These are phyloP conservation scores for Pichia gijzeniarum DNA, from an alignment of 805 yeast genomes.

Conservation along the genomic window DNA sequence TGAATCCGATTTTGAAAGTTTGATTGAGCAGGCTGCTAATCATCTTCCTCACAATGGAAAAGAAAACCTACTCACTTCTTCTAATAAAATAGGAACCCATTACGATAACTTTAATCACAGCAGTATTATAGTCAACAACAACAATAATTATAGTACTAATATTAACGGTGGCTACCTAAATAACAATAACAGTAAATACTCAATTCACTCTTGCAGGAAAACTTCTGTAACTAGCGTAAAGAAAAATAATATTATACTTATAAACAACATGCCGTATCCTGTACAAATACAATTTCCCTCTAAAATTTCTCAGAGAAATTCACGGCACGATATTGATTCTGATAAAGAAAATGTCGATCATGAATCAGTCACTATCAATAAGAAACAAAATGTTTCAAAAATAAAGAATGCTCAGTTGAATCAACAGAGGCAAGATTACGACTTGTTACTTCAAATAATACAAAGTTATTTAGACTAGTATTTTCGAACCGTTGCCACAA, in stretches of 20 bases:
- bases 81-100: not conserved
- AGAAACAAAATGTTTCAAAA: too few relatives aligned
- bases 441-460: too few relatives aligned
- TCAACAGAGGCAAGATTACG: not conserved
- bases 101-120: not conserved
- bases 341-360: too few relatives aligned
- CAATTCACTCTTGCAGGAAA: constrained; percentile 3
- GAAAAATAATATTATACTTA: constrained; percentile 17
- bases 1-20: too few relatives aligned
- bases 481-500: too few relatives aligned
- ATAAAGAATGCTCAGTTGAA: too few relatives aligned
- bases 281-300: constrained; percentile 23
- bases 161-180: too few relatives aligned
- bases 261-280: constrained; percentile 27
- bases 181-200: not conserved
- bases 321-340: not conserved
- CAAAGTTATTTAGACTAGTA: too few relatives aligned
- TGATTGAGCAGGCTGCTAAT: too few relatives aligned
- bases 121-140: too few relatives aligned
- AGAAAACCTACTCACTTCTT: not conserved
- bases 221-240: constrained; percentile 3
- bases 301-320: constrained; percentile 19
- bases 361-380: too few relatives aligned
- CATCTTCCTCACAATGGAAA: not conserved
- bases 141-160: not conserved